A percentile compares a stretch with the other conserved stretches of the same genome.
These are phyloP conservation scores for Cladophialophora chaetospira DNA, from an alignment of 2,329 filamentous ascomycete genomes.

Conservation along the genomic window DNA sequence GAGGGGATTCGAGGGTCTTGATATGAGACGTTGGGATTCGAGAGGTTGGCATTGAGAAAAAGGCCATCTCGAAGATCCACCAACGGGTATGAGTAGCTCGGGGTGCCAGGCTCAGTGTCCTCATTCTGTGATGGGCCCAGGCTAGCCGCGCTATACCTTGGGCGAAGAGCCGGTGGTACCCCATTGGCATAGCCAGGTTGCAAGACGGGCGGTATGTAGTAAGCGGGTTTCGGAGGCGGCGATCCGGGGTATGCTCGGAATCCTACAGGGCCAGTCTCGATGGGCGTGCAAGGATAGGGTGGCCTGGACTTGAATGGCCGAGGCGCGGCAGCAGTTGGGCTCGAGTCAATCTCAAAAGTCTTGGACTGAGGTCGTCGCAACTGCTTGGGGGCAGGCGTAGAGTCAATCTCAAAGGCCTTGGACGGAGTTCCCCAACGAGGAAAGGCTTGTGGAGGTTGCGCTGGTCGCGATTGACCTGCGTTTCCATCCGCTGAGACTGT, in stretches of 20 bases:
- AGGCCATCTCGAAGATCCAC: conserved; percentile 24
- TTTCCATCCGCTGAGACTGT: neutral
- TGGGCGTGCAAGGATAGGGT: conserved; percentile 2
- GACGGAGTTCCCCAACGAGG: neutral
- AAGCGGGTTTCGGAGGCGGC: conserved; percentile 2
- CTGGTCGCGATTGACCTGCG: neutral
- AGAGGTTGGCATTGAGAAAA: conserved; percentile 21
- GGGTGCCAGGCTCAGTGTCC: neutral
- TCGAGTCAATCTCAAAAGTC: conserved; percentile 4
- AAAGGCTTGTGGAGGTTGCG: neutral
- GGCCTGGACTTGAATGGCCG: neutral
- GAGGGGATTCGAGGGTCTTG: conserved; percentile 24
- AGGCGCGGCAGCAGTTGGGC: neutral
- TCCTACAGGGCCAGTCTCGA: neutral
- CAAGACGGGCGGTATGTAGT: conserved; percentile 18
- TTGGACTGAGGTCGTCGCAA: neutral
- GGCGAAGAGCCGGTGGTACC: conserved; percentile 16
- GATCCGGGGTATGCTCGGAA: conserved; percentile 18
- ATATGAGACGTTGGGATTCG: conserved; percentile 6
- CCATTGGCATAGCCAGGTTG: conserved; percentile 22
- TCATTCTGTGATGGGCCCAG: neutral
- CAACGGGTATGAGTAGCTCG: conserved; percentile 18
- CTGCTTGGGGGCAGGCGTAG: neutral
- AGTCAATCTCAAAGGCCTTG: conserved; percentile 5
- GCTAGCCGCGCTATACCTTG: neutral